Conservation (phyloP, 2,329 filamentous ascomycete genomes). For the Nemania sp. region DNA sequence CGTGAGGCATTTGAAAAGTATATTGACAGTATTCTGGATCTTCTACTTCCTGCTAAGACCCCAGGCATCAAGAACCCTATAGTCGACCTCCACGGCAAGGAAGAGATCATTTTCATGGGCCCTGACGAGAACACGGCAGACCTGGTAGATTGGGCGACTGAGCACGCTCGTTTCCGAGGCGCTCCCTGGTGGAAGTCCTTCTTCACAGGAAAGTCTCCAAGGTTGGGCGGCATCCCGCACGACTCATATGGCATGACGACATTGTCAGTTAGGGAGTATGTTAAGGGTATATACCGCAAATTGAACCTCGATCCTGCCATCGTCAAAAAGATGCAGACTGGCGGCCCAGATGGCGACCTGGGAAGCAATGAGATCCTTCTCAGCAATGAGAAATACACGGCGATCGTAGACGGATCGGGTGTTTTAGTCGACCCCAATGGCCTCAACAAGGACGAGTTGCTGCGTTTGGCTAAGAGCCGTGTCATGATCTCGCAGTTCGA, state of each 20-base stretch:
- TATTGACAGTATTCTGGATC: slow-evolving; percentile 96
- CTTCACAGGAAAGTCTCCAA: slow-evolving; percentile 98
- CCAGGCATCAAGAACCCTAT: slow-evolving; percentile 99
- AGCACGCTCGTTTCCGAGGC: slow-evolving; percentile 83
- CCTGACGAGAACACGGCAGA: slow-evolving; percentile 99
- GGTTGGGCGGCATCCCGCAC: slow-evolving; percentile 93
- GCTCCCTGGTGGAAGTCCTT: slow-evolving; percentile 99
- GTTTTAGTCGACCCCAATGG: slow-evolving; percentile 93
- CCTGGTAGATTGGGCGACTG: slow-evolving; percentile 97
- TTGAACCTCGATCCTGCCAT: slow-evolving; percentile 82
- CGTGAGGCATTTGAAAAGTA: slow-evolving; percentile 98
- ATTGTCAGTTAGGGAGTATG: slow-evolving; percentile 91
- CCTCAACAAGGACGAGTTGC: slow-evolving; percentile 79
- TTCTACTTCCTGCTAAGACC: slow-evolving; percentile 84
- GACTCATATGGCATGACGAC: slow-evolving; percentile 98
- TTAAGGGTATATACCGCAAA: slow-evolving; percentile 96
- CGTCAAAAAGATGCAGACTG: slow-evolving; percentile 94
- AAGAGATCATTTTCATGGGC: slow-evolving; percentile 98
- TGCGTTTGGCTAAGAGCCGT: slow-evolving; percentile 81
- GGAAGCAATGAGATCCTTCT: slow-evolving; percentile 98
- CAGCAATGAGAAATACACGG: slow-evolving; percentile 91
- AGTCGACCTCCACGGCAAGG: slow-evolving; percentile 90
- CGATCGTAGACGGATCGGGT: slow-evolving; percentile 94
- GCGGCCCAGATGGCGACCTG: slow-evolving; percentile 93
- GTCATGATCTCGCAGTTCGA: slow-evolving; percentile 92